Evolutionary conservation across 495 filamentous ascomycete species (phyloP).

Genomic region (Trichoderma erinaceum): DNA sequence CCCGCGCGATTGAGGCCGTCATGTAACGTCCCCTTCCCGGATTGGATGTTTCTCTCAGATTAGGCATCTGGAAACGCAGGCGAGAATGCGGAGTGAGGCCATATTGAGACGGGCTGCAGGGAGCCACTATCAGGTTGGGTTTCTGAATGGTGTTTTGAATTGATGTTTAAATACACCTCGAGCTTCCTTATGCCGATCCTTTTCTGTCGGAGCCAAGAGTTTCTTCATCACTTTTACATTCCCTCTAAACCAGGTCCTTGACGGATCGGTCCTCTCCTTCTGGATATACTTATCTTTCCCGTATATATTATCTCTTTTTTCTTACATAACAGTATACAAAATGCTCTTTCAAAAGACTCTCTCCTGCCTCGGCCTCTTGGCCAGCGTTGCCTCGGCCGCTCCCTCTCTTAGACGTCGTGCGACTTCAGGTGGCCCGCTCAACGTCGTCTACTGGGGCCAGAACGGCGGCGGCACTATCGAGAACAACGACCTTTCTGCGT

Average conservation of each 20-base stretch:
- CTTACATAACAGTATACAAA: not conserved
- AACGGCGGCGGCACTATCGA: conserved; percentile 26
- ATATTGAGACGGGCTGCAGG: not conserved
- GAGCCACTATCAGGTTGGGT: not conserved
- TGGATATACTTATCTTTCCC: not conserved
- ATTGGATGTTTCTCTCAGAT: not conserved
- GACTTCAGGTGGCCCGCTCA: conserved; percentile 17
- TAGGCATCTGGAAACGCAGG: not conserved
- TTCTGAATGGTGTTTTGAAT: not conserved
- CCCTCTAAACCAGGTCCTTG: not conserved
- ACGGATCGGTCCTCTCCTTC: conserved; percentile 6
- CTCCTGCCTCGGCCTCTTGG: not conserved
- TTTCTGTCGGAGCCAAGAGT: not conserved
- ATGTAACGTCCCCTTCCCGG: conserved; percentile 4
- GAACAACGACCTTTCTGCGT: conserved; percentile 38
- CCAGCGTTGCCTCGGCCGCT: not conserved
- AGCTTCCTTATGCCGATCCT: not conserved
- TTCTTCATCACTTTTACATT: not conserved
- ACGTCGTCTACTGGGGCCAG: conserved; percentile 42
- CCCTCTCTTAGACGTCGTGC: not conserved
- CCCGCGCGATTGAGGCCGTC: not conserved
- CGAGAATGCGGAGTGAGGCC: not conserved
- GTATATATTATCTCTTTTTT: too few relatives aligned
- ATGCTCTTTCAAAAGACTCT: not conserved
- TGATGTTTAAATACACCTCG: not conserved